Evolutionary conservation across 2,329 filamentous ascomycete genomes (phyloP).

Genomic region (Beauveria medogensis): DNA sequence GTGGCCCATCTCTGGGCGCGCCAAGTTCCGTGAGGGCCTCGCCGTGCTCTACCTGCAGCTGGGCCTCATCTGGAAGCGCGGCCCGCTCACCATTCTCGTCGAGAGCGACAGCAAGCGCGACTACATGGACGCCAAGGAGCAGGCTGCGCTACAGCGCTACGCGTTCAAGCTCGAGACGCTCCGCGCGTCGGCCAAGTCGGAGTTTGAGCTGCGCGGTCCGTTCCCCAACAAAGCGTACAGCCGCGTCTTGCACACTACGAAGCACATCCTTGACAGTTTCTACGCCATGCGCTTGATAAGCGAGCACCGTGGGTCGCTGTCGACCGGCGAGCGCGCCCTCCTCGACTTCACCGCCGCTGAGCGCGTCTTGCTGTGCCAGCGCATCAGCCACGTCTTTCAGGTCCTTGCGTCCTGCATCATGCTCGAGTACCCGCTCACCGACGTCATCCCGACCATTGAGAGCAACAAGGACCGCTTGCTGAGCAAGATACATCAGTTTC

Average conservation of each 20-base stretch:
- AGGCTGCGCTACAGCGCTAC: slow-evolving; percentile 78
- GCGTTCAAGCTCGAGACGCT: slow-evolving; percentile 65
- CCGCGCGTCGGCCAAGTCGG: slow-evolving; percentile 64
- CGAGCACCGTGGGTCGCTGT: slow-evolving; percentile 66
- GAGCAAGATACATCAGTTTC: slow-evolving; percentile 80
- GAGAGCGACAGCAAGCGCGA: slow-evolving; percentile 49
- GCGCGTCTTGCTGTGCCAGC: slow-evolving; percentile 70
- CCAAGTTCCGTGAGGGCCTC: slow-evolving; percentile 81
- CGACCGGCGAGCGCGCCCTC: slow-evolving; percentile 72
- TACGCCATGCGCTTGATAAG: slow-evolving; percentile 95
- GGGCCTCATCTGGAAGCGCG: slow-evolving; percentile 92
- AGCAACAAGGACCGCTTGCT: slow-evolving; percentile 74
- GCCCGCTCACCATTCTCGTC: slow-evolving; percentile 69
- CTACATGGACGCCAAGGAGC: slow-evolving; percentile 85
- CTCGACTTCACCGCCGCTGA: slow-evolving; percentile 73
- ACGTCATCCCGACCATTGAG: slow-evolving; percentile 77
- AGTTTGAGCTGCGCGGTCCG: slow-evolving; percentile 81
- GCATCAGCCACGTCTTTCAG: slow-evolving; percentile 80
- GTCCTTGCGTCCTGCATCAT: slow-evolving; percentile 91
- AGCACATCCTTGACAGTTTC: slow-evolving; percentile 83
- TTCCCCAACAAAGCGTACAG: slow-evolving; percentile 70
- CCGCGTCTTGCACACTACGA: slow-evolving; percentile 70
- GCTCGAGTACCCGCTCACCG: slow-evolving; percentile 86
- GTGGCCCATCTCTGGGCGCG: slow-evolving; percentile 86
- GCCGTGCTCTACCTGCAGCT: slow-evolving; percentile 90